phyloP scores from a whole-genome alignment of 2,329 filamentous ascomycete species.

The Knufia petricola region DNA sequence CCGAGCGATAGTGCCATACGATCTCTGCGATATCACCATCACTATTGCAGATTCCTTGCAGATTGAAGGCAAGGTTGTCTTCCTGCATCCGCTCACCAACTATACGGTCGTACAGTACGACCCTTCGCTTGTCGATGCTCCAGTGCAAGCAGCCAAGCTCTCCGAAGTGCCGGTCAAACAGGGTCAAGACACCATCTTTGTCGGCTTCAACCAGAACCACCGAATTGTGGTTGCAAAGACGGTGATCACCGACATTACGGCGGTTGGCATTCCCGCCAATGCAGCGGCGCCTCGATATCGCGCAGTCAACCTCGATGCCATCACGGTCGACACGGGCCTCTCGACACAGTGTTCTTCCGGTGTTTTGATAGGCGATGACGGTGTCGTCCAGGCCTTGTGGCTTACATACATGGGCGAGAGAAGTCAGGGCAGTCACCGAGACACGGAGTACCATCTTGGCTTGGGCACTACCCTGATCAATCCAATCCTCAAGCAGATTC shows the following conservation, averaged over 20 bases:
- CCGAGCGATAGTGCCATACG: conserved; percentile 86
- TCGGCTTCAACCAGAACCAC: conserved; percentile 95
- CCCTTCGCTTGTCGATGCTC: conserved; percentile 81
- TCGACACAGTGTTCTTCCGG: conserved; percentile 89
- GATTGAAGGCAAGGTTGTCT: conserved; percentile 86
- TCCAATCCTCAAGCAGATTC: conserved; percentile 79
- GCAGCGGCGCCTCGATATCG: conserved; percentile 84
- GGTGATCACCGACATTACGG: conserved; percentile 91
- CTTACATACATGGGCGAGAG: conserved; percentile 92
- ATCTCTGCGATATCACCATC: conserved; percentile 90
- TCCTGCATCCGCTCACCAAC: conserved; percentile 93
- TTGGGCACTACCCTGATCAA: conserved; percentile 80
- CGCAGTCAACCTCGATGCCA: conserved; percentile 90
- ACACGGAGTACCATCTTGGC: conserved; percentile 93
- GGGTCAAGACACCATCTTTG: conserved; percentile 88
- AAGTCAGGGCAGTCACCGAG: conserved; percentile 64
- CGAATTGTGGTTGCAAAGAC: conserved; percentile 90
- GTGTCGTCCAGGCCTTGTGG: conserved; percentile 91
- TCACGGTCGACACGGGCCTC: conserved; percentile 89
- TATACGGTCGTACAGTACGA: conserved; percentile 95
- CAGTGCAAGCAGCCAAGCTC: conserved; percentile 79
- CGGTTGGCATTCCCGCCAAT: conserved; percentile 91
- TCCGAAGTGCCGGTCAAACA: conserved; percentile 77
- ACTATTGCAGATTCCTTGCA: conserved; percentile 96
- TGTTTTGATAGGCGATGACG: conserved; percentile 79